A percentile compares a stretch with the other conserved stretches of the same genome.
phyloP scores from a whole-genome alignment of 1,139 yeast species.

The Magnusiomyces magnusii region DNA sequence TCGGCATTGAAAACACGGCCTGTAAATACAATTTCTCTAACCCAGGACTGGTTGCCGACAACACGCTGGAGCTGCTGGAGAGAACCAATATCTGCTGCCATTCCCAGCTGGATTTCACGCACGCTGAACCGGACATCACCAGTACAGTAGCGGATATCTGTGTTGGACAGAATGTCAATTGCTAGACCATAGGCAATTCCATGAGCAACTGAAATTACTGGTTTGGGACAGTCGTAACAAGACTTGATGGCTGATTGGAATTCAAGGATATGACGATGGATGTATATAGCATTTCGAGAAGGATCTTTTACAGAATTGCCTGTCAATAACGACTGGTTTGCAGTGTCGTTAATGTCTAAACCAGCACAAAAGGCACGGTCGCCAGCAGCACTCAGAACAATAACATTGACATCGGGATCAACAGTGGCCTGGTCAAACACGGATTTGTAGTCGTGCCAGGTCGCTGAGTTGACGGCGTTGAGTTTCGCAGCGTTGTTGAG shows the following conservation, averaged over 20 bases:
- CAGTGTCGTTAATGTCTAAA: constrained; percentile 41
- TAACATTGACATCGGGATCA: constrained; percentile 43
- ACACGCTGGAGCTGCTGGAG: constrained; percentile 58
- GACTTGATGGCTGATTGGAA: constrained; percentile 49
- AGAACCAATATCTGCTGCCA: constrained; percentile 76
- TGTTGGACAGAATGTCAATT: constrained; percentile 54
- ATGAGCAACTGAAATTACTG: constrained; percentile 42
- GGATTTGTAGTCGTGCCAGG: constrained; percentile 39
- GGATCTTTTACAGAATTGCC: constrained; percentile 25
- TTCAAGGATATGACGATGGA: constrained; percentile 35
- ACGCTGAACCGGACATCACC: constrained; percentile 50
- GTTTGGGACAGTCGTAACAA: constrained; percentile 31
- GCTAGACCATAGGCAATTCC: constrained; percentile 55
- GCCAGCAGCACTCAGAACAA: constrained; percentile 53
- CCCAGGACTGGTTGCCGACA: constrained; percentile 50
- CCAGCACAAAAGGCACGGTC: constrained; percentile 55
- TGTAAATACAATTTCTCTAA: constrained; percentile 56
- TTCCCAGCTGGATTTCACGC: constrained; percentile 65
- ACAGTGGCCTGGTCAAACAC: constrained; percentile 44
- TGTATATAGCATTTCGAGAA: constrained; percentile 33
- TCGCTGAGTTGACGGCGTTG: constrained; percentile 50
- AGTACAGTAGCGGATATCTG: constrained; percentile 52
- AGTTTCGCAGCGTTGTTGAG: constrained; percentile 55
- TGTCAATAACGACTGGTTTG: neutral
- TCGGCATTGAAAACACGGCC: constrained; percentile 49